Percentiles rank a stretch among this genome's conserved stretches.
Evolutionary conservation across 148 eudicot species (phyloP).

Genomic region (Mesembryanthemum crystallinum): DNA sequence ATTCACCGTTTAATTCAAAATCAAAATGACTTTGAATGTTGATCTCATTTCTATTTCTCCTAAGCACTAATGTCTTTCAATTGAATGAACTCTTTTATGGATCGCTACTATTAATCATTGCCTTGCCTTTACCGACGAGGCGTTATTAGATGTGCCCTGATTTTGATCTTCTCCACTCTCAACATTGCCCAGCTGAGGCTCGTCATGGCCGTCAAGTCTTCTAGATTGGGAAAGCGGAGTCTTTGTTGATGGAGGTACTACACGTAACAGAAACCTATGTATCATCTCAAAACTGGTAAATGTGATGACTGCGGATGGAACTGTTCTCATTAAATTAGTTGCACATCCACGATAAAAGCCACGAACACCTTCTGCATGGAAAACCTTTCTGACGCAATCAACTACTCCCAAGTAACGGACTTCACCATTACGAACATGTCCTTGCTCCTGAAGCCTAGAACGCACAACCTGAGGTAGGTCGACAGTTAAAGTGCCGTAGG

Average conservation of each 20-base stretch:
- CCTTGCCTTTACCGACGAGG: constrained; percentile 23
- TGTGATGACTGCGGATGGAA: constrained; percentile 87
- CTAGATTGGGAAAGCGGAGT: constrained; percentile 29
- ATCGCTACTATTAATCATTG: constrained; percentile 6
- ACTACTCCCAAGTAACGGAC: constrained; percentile 60
- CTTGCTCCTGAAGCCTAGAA: constrained; percentile 90
- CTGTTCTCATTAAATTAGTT: constrained; percentile 81
- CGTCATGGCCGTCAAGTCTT: constrained; percentile 26
- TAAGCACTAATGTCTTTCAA: constrained; percentile 7
- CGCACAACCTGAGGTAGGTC: constrained; percentile 66
- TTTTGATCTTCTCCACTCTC: neutral
- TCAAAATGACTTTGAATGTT: neutral
- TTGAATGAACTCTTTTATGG: neutral
- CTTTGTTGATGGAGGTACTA: constrained; percentile 40
- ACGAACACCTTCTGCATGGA: constrained; percentile 51
- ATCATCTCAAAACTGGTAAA: constrained; percentile 94
- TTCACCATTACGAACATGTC: constrained; percentile 49
- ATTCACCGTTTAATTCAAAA: neutral
- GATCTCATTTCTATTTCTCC: neutral
- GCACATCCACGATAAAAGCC: constrained; percentile 96
- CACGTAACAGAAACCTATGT: constrained; percentile 45
- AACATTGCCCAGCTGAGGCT: neutral
- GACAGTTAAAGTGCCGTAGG: neutral
- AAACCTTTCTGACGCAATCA: constrained; percentile 61
- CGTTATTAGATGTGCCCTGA: constrained; percentile 9